A percentile compares a stretch with the other conserved stretches of the same genome.
These are phyloP conservation scores for Metarhizium anisopliae DNA, from an alignment of 2,329 filamentous ascomycete species.

Conservation along the genomic window DNA sequence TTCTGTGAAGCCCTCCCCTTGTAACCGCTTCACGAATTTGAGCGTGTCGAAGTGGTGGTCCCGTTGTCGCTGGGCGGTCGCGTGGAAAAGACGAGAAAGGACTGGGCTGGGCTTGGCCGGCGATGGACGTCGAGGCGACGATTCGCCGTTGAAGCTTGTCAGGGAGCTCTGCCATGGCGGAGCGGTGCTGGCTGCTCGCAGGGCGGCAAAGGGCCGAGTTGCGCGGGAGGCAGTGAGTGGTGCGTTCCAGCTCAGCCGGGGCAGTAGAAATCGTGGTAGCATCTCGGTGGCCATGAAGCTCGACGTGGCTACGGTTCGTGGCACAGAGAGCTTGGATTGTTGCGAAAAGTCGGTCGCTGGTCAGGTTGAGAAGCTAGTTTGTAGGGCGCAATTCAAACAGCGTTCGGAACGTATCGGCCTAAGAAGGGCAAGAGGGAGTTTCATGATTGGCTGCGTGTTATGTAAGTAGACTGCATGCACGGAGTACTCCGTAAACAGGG, in stretches of 20 bases:
- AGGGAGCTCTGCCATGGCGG: constrained; percentile 2
- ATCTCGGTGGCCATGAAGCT: constrained; percentile 24
- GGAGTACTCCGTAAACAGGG: too few relatives aligned
- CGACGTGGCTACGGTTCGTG: constrained; percentile 17
- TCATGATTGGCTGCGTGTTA: constrained; percentile 2
- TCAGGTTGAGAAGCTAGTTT: background rate
- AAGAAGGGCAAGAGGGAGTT: constrained; percentile 8
- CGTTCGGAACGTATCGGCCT: background rate
- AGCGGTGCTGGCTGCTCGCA: constrained; percentile 8
- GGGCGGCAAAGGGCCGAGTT: constrained; percentile 12
- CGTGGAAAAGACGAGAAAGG: constrained; percentile 52
- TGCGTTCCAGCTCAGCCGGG: constrained; percentile 43
- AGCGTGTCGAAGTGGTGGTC: constrained; percentile 98
- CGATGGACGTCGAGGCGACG: constrained; percentile 5
- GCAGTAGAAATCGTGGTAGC: constrained; percentile 45
- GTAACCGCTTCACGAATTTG: constrained; percentile 87
- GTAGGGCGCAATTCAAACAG: background rate
- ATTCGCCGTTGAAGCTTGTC: background rate
- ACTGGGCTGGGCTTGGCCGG: constrained; percentile 11
- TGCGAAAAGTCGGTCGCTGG: background rate
- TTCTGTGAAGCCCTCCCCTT: constrained; percentile 89
- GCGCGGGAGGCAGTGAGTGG: constrained; percentile 16
- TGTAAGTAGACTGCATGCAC: too few relatives aligned
- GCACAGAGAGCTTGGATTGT: background rate
- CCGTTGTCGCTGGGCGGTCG: constrained; percentile 46